phyloP scores from a whole-genome alignment of 495 filamentous ascomycete genomes.

The Daldinia loculata region DNA sequence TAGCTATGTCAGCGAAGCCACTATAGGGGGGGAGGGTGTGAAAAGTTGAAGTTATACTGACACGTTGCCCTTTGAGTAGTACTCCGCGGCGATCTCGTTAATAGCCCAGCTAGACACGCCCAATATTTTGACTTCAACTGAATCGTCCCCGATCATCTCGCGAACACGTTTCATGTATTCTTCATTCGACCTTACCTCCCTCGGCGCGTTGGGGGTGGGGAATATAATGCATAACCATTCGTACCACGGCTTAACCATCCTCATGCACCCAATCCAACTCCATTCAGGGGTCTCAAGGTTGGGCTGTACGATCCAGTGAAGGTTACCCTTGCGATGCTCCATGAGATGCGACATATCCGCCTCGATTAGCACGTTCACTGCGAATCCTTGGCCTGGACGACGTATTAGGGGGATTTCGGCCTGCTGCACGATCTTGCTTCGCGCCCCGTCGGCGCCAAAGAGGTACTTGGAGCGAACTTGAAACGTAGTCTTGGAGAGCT shows the following conservation, averaged over 20 bases:
- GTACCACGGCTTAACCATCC: neutral
- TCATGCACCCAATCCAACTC: neutral
- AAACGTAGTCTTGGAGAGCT: neutral
- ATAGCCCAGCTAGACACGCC: neutral
- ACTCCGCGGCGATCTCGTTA: neutral
- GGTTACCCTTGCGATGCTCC: neutral
- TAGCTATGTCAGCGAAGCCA: neutral
- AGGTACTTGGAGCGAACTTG: neutral
- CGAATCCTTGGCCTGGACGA: neutral
- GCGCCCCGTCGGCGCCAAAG: neutral
- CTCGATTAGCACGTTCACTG: neutral
- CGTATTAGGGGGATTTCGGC: neutral
- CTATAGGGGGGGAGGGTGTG: neutral
- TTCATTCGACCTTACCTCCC: neutral
- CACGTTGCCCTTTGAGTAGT: neutral
- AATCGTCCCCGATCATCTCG: neutral
- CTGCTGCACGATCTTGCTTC: neutral
- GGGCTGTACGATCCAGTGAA: neutral
- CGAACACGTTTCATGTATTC: neutral
- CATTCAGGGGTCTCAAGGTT: neutral
- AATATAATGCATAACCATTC: neutral
- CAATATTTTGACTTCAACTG: neutral
- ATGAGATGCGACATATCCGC: neutral
- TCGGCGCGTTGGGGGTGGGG: neutral
- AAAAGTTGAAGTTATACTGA: neutral